Evolutionary conservation across 78 protist species (phyloP).

Genomic region (Bigelowiella natans): DNA sequence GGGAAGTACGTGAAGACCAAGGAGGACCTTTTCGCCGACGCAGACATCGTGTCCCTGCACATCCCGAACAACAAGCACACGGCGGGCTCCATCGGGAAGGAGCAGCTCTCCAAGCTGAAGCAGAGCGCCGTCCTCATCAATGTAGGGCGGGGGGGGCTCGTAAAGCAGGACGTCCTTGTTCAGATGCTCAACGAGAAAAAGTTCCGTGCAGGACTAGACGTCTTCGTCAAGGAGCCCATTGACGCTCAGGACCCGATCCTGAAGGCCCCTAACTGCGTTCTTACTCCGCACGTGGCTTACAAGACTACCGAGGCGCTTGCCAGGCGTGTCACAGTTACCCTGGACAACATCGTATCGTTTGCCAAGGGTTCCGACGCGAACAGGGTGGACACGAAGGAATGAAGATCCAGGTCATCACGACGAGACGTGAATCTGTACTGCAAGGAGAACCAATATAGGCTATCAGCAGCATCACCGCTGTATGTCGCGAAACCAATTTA

Average conservation of each 20-base stretch:
- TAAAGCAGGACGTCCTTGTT: background rate
- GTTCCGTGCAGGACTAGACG: background rate
- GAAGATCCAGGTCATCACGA: too few species aligned
- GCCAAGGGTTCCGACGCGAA: background rate
- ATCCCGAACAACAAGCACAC: background rate
- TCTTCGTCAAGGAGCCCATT: background rate
- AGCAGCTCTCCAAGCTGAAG: background rate
- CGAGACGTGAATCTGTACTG: too few species aligned
- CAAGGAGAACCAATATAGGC: too few species aligned
- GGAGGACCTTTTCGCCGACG: background rate
- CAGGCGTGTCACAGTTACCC: background rate
- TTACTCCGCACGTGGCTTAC: background rate
- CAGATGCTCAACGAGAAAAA: background rate
- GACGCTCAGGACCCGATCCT: background rate
- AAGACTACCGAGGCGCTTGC: background rate
- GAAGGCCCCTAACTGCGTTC: background rate
- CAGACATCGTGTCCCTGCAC: background rate
- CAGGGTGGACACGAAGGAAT: background rate
- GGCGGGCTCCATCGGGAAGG: background rate
- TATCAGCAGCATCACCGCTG: too few species aligned
- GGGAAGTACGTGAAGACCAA: background rate
- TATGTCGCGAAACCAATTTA: too few species aligned
- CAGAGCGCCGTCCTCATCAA: background rate
- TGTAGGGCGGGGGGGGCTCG: background rate
- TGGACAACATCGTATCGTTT: background rate